Conservation (phyloP, 208 protist genomes). For the Angomonas deanei region DNA sequence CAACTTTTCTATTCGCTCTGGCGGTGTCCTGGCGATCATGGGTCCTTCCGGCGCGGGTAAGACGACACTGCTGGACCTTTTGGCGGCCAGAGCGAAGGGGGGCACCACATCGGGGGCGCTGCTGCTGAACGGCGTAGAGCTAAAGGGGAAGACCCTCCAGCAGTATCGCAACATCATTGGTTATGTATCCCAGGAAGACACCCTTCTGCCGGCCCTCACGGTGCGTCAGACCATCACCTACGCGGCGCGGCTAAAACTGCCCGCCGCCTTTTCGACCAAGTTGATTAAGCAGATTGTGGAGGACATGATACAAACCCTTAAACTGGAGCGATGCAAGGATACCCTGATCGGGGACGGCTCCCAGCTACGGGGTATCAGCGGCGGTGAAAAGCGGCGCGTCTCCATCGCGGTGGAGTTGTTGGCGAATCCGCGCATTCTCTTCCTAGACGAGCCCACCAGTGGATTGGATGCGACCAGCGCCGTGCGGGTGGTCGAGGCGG, state of each 20-base stretch:
- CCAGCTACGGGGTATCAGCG: slow-evolving; percentile 75
- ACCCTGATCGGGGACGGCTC: slow-evolving; percentile 73
- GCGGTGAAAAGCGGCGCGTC: slow-evolving; percentile 88
- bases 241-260: slow-evolving; percentile 86
- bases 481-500: slow-evolving; percentile 70
- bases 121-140: slow-evolving; percentile 62
- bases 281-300: slow-evolving; percentile 67
- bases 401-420: slow-evolving; percentile 91
- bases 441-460: slow-evolving; percentile 89
- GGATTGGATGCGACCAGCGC: slow-evolving; percentile 85
- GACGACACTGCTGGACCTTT: slow-evolving; percentile 85
- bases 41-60: slow-evolving; percentile 87
- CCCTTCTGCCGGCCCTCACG: slow-evolving; percentile 79
- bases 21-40: slow-evolving; percentile 88
- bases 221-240: slow-evolving; percentile 86
- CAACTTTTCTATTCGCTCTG: slow-evolving; percentile 66
- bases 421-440: slow-evolving; percentile 88
- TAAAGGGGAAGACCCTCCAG: slow-evolving; percentile 17
- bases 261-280: slow-evolving; percentile 55
- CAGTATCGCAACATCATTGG: slow-evolving; percentile 85
- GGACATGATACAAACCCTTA: slow-evolving; percentile 56
- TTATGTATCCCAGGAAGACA: slow-evolving; percentile 92
- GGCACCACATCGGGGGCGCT: slow-evolving; percentile 49
- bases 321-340: slow-evolving; percentile 71
- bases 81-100: slow-evolving; percentile 59